A percentile compares a stretch with the other conserved stretches of the same genome.
phyloP scores from a whole-genome alignment of 106 monocot genomes.

The Triglochin maritima region DNA sequence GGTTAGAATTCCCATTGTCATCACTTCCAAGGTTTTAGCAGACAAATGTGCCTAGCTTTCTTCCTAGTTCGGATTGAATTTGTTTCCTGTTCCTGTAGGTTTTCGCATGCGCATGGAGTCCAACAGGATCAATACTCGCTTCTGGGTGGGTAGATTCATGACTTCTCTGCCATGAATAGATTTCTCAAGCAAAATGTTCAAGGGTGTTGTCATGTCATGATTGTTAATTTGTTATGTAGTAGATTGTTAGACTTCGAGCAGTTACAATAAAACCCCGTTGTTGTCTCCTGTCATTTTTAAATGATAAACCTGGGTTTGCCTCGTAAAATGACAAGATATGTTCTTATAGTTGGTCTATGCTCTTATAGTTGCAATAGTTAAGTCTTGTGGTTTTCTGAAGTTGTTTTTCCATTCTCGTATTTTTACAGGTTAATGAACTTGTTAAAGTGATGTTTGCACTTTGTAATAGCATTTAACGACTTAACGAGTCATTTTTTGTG shows the following conservation, averaged over 20 bases:
- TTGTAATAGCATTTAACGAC: no score
- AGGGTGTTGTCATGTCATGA: neutral
- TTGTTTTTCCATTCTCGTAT: no score
- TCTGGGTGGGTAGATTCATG: conserved; percentile 60
- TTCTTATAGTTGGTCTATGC: no score
- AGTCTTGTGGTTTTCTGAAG: no score
- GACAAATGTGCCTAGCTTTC: neutral
- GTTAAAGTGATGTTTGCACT: no score
- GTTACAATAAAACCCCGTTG: neutral
- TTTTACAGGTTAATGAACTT: no score
- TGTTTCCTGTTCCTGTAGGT: conserved; percentile 32
- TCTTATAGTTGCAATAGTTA: no score
- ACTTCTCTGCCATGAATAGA: neutral
- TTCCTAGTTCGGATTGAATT: neutral
- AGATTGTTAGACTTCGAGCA: neutral
- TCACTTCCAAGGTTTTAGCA: neutral
- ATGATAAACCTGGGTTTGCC: no score
- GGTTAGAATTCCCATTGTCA: conserved; percentile 25
- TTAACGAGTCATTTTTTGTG: no score
- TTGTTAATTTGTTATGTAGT: neutral
- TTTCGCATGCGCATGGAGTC: conserved; percentile 99
- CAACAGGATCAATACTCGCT: conserved; percentile 72
- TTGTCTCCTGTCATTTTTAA: neutral
- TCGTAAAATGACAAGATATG: no score
- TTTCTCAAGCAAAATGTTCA: neutral